Evolutionary conservation across 257 asterid genomes (phyloP).

Genomic region (Gentiana dahurica): DNA sequence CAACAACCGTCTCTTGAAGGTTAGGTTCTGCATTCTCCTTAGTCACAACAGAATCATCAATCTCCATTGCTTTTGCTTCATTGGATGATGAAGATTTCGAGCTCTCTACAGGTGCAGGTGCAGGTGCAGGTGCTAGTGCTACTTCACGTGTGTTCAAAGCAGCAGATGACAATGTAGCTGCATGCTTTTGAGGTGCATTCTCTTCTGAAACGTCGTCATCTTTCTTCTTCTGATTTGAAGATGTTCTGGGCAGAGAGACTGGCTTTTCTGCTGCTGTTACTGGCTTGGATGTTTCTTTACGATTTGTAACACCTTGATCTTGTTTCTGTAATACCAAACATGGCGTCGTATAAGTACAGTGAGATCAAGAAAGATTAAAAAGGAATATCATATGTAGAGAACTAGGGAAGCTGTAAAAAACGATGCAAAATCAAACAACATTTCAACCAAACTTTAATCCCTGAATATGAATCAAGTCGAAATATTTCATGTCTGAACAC

Average conservation of each 20-base stretch:
- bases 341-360: not conserved
- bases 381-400: too few relatives aligned
- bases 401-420: too few relatives aligned
- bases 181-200: conserved; percentile 28
- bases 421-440: too few relatives aligned
- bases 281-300: too few relatives aligned
- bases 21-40: conserved; percentile 19
- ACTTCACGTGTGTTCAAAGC: conserved; percentile 32
- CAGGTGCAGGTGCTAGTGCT: conserved; percentile 21
- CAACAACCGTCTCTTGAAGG: conserved; percentile 23
- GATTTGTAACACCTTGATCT: conserved; percentile 17
- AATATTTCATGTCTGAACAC: too few relatives aligned
- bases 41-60: conserved; percentile 15
- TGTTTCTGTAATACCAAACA: conserved; percentile 10
- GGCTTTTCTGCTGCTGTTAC: conserved; percentile 25
- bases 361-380: too few relatives aligned
- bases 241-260: conserved; percentile 25
- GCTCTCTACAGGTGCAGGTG: conserved; percentile 18
- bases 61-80: conserved; percentile 31
- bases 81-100: conserved; percentile 22
- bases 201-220: conserved; percentile 33
- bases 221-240: conserved; percentile 32
- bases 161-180: conserved; percentile 25
- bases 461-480: too few relatives aligned
- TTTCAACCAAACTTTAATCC: too few relatives aligned